Evolutionary conservation across 1,139 yeast genomes (phyloP), one percentile per base, ranked within the genome.

Genomic region (Scheffersomyces insectosa): DNA sequence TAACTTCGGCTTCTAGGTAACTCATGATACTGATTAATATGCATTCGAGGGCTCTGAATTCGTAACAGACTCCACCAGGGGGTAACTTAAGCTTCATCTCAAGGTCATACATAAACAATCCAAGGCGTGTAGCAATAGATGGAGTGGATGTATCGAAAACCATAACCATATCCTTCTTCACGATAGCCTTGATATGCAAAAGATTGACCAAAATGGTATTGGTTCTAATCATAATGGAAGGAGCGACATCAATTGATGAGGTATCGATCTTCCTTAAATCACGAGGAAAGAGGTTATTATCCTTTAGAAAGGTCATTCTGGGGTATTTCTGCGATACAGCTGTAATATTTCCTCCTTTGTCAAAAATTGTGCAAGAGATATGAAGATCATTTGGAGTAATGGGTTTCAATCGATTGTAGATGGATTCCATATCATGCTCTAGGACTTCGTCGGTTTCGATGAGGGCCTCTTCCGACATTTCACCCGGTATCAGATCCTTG

Each of bases 251-350:
- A 48, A 88, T 84, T 25, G 88, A 78, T 0, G 96, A 88, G 6
- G 95, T 85, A 65, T 93, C 99, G 43, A 95, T 85, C 56, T 88
- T 89, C 4, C 97, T 69, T 42, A 89, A 68, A 61, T 89, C 97
- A 51, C 97, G 75, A 0, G 97, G 96, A 39, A 84, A 77, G 33
- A 89, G 66, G 29, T 87, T 87, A 57, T 88, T 89, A 48, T 86
- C 83, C 45, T 82, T 76, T 12, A 95, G 70, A 45, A 95, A 80
- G 48, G 82, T 80, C 69, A 86, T 80, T 59, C 89, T 85, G 44
- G 88, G 90, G 55, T 82, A 85, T 55, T 84, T 88, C 41, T 88
- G 82, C 0, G 95, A 82, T 2, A 88, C 88, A 5, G 85, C 86
- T 1, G 80, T 72, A 37, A 88, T 86, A 44, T 80, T 77, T 1